These are phyloP conservation scores for Gossypium aridum DNA, from an alignment of 441 rosid species.

Conservation along the genomic window DNA sequence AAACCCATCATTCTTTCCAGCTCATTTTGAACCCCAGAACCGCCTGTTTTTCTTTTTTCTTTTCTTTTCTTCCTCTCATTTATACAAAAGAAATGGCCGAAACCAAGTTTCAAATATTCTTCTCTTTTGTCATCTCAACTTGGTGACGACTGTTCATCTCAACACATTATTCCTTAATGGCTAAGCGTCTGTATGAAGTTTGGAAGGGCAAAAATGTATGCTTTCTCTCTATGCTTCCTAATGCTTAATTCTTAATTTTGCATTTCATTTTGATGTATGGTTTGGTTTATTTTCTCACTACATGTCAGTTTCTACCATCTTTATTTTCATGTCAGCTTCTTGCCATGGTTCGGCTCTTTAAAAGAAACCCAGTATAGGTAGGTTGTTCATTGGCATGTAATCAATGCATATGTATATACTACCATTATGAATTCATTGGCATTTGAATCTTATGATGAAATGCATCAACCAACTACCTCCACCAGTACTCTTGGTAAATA, in stretches of 20 bases:
- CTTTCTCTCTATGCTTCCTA: constrained; percentile 1
- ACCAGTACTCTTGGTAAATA: not conserved
- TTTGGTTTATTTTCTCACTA: not conserved
- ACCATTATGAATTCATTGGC: not conserved
- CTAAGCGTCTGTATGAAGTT: constrained; percentile 36
- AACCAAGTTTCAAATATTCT: constrained; percentile 27
- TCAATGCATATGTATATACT: not conserved
- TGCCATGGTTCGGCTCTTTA: not conserved
- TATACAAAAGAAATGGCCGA: constrained; percentile 20
- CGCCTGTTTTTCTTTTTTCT: not conserved
- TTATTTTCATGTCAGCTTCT: not conserved
- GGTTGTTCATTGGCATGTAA: not conserved
- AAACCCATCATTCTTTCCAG: constrained; percentile 18
- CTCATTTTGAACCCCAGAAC: constrained; percentile 25
- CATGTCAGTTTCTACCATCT: not conserved
- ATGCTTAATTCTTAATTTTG: not conserved
- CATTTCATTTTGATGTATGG: not conserved
- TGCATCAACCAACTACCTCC: not conserved
- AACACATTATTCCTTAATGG: constrained; percentile 20
- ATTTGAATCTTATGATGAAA: not conserved
- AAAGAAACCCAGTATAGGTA: not conserved
- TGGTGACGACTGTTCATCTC: not conserved
- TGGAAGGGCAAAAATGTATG: constrained; percentile 60
- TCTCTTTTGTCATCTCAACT: constrained; percentile 13
- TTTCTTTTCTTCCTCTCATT: constrained; percentile 9